These are phyloP conservation scores for Scedosporium minutisporum DNA, from an alignment of 2,329 filamentous ascomycete genomes.

Conservation along the genomic window DNA sequence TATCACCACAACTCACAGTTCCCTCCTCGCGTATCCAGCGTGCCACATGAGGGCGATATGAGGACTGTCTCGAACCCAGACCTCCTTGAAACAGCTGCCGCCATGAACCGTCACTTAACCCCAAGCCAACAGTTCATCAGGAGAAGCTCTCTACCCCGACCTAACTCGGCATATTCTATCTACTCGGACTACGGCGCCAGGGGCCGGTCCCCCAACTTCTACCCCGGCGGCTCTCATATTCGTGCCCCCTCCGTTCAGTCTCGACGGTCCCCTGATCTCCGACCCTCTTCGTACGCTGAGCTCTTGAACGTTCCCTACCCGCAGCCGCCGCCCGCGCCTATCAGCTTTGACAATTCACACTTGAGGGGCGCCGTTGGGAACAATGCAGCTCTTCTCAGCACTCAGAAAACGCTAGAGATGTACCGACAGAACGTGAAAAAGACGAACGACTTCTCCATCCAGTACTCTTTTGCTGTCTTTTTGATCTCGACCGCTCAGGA, in stretches of 20 bases:
- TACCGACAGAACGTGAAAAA: slow-evolving; percentile 96
- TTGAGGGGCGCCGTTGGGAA: slow-evolving; percentile 72
- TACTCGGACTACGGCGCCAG: slow-evolving; percentile 58
- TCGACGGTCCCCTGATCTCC: slow-evolving; percentile 45
- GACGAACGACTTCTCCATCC: slow-evolving; percentile 78
- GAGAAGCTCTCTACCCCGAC: slow-evolving; percentile 54
- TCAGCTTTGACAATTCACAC: slow-evolving; percentile 70
- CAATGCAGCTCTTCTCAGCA: slow-evolving; percentile 83
- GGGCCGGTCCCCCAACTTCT: slow-evolving; percentile 48
- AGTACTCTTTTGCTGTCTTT: slow-evolving; percentile 95
- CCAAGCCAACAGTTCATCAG: slow-evolving; percentile 44
- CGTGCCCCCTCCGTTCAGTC: slow-evolving; percentile 40
- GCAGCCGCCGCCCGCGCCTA: slow-evolving; percentile 59
- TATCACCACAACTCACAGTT: slow-evolving; percentile 51
- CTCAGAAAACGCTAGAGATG: slow-evolving; percentile 94
- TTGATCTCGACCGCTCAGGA: slow-evolving; percentile 85
- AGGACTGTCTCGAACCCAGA: slow-evolving; percentile 41
- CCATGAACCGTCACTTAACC: slow-evolving; percentile 53
- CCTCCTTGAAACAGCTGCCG: slow-evolving; percentile 37
- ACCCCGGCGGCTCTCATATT: slow-evolving; percentile 29
- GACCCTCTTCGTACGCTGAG: slow-evolving; percentile 46
- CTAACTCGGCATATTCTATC: slow-evolving; percentile 66
- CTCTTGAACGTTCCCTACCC: slow-evolving; percentile 65
- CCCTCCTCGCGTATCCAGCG: slow-evolving; percentile 31
- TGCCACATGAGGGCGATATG: slow-evolving; percentile 29